Evolutionary conservation across 768 basidiomycete genomes (phyloP).

Genomic region (Ramaria sp.): DNA sequence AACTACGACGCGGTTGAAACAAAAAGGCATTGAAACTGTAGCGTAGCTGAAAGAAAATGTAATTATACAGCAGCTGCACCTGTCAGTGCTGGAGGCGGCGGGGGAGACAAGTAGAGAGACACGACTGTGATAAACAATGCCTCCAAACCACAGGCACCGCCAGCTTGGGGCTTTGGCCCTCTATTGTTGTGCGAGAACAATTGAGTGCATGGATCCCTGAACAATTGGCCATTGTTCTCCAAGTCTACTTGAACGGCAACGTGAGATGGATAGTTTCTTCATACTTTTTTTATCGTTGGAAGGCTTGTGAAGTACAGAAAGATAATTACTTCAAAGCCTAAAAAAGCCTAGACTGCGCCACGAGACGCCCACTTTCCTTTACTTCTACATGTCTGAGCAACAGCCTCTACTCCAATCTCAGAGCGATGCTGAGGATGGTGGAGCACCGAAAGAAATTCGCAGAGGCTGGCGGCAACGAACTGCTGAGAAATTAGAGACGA

Average conservation of each 20-base stretch:
- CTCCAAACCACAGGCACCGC: too few species aligned
- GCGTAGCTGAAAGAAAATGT: background rate
- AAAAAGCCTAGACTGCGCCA: too few species aligned
- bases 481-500: slow-evolving; percentile 42
- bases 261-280: too few species aligned
- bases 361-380: background rate
- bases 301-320: too few species aligned
- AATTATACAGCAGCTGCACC: background rate
- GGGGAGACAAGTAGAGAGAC: too few species aligned
- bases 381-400: slow-evolving; percentile 27
- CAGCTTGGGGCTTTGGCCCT: too few species aligned
- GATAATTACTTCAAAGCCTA: too few species aligned
- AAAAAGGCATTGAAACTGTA: background rate
- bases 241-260: too few species aligned
- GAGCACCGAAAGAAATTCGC: slow-evolving; percentile 10
- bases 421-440: slow-evolving; percentile 13
- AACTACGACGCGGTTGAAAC: background rate
- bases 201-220: background rate
- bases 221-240: too few species aligned
- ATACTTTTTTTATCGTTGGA: too few species aligned
- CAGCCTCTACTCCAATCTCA: slow-evolving; percentile 33
- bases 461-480: slow-evolving; percentile 19
- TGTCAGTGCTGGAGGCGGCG: background rate
- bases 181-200: background rate
- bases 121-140: too few species aligned